A percentile compares a stretch with the other conserved stretches of the same genome.
These are phyloP conservation scores for Vitis riparia DNA, from an alignment of 164 flowering plant species.

Conservation along the genomic window DNA sequence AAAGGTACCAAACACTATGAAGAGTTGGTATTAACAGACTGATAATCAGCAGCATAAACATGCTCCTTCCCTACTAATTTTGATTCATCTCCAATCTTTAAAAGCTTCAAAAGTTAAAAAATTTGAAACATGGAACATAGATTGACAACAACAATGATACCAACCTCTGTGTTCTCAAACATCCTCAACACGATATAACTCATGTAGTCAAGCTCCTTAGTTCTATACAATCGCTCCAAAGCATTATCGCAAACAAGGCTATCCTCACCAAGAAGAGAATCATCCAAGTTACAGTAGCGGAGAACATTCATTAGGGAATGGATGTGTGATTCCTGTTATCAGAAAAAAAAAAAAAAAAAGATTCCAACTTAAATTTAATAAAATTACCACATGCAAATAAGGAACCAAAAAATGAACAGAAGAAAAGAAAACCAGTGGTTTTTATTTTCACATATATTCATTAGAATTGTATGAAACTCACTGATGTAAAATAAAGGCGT, in stretches of 20 bases:
- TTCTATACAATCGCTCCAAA: constrained; percentile 76
- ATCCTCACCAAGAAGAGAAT: constrained; percentile 85
- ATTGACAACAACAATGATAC: constrained; percentile 3
- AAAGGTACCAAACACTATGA: too few species aligned
- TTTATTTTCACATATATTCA: neutral
- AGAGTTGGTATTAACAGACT: too few species aligned
- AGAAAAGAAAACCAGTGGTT: too few species aligned
- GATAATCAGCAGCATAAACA: too few species aligned
- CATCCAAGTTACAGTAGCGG: constrained; percentile 98
- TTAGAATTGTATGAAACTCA: constrained; percentile 36
- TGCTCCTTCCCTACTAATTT: too few species aligned
- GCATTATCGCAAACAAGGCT: constrained; percentile 83
- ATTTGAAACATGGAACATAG: neutral
- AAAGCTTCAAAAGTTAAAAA: too few species aligned
- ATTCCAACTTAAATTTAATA: neutral
- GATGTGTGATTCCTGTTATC: constrained; percentile 92
- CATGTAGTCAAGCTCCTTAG: constrained; percentile 99
- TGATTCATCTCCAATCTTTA: too few species aligned
- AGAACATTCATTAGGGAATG: constrained; percentile 98
- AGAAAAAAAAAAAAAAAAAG: neutral
- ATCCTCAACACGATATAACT: constrained; percentile 92
- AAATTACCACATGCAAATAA: neutral
- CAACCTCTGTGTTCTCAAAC: constrained; percentile 94
- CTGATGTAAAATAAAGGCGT: constrained; percentile 96
- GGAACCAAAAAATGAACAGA: neutral